Conservation (phyloP, 345 rosid species). For the Garcia nutans region DNA sequence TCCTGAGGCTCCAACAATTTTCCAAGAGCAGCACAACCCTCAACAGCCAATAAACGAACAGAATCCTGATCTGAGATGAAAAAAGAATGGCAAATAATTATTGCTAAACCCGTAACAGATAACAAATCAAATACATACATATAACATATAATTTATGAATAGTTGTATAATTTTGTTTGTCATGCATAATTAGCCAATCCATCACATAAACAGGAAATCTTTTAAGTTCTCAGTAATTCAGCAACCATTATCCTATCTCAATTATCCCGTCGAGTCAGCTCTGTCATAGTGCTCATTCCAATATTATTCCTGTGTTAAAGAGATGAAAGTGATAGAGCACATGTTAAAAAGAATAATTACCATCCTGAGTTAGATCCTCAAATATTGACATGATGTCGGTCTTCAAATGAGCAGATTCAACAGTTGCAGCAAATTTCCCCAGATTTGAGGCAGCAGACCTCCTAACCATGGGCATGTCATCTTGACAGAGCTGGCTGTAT, state of each 20-base stretch:
- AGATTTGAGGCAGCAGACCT: constrained; percentile 94
- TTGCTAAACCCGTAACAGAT: neutral
- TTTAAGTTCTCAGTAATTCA: neutral
- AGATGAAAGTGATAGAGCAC: neutral
- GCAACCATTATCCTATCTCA: neutral
- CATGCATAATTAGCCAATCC: neutral
- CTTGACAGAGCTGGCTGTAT: constrained; percentile 85
- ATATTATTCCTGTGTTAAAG: neutral
- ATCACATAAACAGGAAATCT: neutral
- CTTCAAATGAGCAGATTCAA: constrained; percentile 80
- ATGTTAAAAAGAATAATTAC: constrained; percentile 37
- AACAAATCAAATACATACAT: neutral
- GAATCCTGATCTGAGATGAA: constrained; percentile 84
- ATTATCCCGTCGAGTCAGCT: neutral
- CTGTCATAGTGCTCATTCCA: neutral
- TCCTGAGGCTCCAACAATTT: constrained; percentile 92
- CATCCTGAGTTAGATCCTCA: constrained; percentile 98
- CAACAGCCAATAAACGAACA: constrained; percentile 90
- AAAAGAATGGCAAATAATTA: neutral
- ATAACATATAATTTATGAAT: neutral
- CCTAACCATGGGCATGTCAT: constrained; percentile 99
- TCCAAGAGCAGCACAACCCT: constrained; percentile 97
- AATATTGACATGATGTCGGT: constrained; percentile 80
- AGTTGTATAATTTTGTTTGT: neutral
- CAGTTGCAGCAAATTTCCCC: constrained; percentile 97